These are phyloP conservation scores for Sequoia sempervirens DNA, from an alignment of 75 land plant genomes.

Conservation along the genomic window DNA sequence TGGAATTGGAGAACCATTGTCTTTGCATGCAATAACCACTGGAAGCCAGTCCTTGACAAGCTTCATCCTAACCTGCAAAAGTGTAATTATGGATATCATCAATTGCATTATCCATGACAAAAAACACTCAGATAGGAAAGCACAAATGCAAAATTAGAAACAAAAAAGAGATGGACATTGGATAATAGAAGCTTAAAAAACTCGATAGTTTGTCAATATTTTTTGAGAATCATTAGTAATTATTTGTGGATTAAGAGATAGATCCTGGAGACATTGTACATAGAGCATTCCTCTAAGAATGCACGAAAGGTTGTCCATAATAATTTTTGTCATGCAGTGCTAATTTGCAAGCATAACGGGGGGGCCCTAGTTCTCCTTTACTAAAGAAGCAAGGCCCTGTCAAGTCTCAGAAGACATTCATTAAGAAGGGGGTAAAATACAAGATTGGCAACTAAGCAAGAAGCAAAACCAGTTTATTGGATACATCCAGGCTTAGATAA, in stretches of 20 bases:
- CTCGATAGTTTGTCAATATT: background rate
- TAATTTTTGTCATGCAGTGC: background rate
- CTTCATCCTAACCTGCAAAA: conserved; percentile 72
- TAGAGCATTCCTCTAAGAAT: background rate
- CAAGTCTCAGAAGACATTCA: too few species aligned
- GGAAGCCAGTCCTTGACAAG: conserved; percentile 89
- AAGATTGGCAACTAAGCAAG: too few species aligned
- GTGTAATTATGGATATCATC: background rate
- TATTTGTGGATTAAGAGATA: background rate
- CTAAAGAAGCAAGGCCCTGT: too few species aligned
- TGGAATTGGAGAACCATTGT: conserved; percentile 29
- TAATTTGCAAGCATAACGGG: background rate
- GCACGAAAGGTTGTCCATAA: background rate
- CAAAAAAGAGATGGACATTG: background rate
- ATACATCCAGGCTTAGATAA: too few species aligned
- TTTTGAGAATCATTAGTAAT: background rate
- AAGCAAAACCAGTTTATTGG: too few species aligned
- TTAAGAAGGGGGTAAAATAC: too few species aligned
- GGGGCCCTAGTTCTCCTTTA: too few species aligned
- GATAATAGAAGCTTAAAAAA: background rate
- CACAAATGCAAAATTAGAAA: background rate
- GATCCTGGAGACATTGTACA: background rate
- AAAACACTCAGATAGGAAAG: background rate
- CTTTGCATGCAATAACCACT: conserved; percentile 65
- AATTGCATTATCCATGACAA: background rate